phyloP scores from a whole-genome alignment of 352 stramenopile genomes.

The Phytophthora fragariae region DNA sequence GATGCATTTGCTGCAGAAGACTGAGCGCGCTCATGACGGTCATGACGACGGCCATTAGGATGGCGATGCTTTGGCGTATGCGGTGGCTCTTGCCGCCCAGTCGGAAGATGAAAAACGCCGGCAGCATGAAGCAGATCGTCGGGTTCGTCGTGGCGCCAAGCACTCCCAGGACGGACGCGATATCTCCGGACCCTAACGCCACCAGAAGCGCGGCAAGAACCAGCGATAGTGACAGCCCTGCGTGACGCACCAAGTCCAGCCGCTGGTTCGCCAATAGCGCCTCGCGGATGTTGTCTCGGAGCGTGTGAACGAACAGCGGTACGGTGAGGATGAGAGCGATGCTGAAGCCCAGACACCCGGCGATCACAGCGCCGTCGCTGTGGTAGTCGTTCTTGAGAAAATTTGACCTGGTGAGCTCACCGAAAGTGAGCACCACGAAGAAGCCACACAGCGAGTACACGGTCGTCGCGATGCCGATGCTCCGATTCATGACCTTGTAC shows the following conservation, averaged over 20 bases:
- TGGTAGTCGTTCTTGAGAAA: conserved; percentile 92
- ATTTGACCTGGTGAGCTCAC: conserved; percentile 77
- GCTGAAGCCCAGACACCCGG: conserved; percentile 81
- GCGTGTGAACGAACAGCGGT: conserved; percentile 86
- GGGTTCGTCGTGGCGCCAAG: conserved; percentile 89
- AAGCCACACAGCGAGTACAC: conserved; percentile 83
- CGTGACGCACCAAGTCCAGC: conserved; percentile 59
- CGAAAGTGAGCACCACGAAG: conserved; percentile 90
- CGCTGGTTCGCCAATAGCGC: conserved; percentile 58
- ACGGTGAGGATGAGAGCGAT: conserved; percentile 86
- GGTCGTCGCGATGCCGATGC: conserved; percentile 73
- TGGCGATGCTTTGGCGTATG: conserved; percentile 53
- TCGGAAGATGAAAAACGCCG: conserved; percentile 77
- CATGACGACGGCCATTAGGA: conserved; percentile 54
- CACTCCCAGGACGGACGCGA: conserved; percentile 84
- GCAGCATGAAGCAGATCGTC: conserved; percentile 89
- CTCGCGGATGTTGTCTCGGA: conserved; percentile 87
- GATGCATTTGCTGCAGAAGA: conserved; percentile 59
- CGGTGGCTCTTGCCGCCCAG: conserved; percentile 51
- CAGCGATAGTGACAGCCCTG: conserved; percentile 60
- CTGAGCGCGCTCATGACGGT: conserved; percentile 61
- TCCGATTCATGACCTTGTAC: conserved; percentile 92
- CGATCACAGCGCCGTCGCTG: conserved; percentile 68
- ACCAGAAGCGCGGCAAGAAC: conserved; percentile 62
- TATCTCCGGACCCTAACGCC: conserved; percentile 78